Evolutionary conservation across 163 green algal genomes (phyloP), one percentile per base, ranked within the genome.

Genomic region (Trebouxia gelatinosa): DNA sequence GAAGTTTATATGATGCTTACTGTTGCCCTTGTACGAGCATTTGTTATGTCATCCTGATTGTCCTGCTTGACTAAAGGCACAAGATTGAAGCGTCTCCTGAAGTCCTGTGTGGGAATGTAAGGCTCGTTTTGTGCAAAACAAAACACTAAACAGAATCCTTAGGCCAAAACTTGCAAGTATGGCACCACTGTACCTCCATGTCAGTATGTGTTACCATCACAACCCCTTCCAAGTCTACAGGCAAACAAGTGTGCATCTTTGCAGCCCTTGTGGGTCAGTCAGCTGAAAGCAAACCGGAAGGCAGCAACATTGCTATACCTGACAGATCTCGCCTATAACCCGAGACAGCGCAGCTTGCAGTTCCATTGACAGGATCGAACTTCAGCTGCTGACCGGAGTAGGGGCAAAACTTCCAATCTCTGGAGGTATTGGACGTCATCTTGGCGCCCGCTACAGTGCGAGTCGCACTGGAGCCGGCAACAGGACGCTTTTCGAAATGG

Each of bases 331-430:
- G 77, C 5, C 66, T 80, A 39, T 88, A 93, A 31, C 85, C 85
- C 6, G 85, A 92, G 16, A 84, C 48, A 2, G 84, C 50, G 82
- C 84, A 94, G 4, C 70, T 43, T 1, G 90, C 90, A 6, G 89
- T 74, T 5, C 87, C 86, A 4, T 75, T 80, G 6, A 66, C 77
- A 4, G 84, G 70, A 70, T 97, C 86, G 43, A 95, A 79, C 32
- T 86, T 66, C 37, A 97, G 70, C 66, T 95, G 48, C 16, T 87
- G 83, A 0, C 92, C 92, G 2, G 83, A 89, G 2, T 78, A 81
- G 0, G 92, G 92, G 75, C 89, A 93, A 82, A 96, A 96, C 81
- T 94, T 87, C 87, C 89, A 82, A 29, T 81, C 51, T 23, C 54
- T n/a, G n/a, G n/a, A n/a, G n/a, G n/a, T n/a, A n/a, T n/a, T n/a